Base-by-base conservation (phyloP, 1,284 basidiomycete genomes). In the Austroboletus novae-zelandiae region DNA sequence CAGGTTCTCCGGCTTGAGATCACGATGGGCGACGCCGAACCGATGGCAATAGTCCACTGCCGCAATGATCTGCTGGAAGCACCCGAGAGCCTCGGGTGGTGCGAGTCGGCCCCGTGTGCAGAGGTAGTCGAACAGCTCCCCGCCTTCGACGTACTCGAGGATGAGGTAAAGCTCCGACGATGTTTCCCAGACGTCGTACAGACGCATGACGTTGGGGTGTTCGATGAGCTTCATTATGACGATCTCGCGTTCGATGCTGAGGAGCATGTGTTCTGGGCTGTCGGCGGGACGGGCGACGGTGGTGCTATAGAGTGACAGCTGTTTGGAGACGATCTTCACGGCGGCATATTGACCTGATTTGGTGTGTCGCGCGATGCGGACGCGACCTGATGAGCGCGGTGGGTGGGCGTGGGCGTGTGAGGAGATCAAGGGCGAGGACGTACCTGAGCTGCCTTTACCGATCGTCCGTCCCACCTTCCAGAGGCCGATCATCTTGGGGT, bases 151-250 rank as follows among this genome's bases (percentile, higher is more conserved):
- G 67, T 98, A 99, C 72, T 99, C 96, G 67, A 99, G 89, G 62
- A 99, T 89, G 52, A 99, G 86, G 69, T 83, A 96, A 59, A 98
- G 82, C 57, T 95, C 88, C 45, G 84, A 84, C 4, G 87, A 89
- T 0, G 94, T 97, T 74, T 99, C 95, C 89, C 94, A 98, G 53
- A 99, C 96, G 66, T 99, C 96, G 74, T 95, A 96, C 39, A 99
- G 80, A 46, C 86, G 87, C 77, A 93, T 82, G 56, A 99, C 85
- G 70, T 98, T 98, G 2, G 96, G 95, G 67, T 99, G 96, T 61
- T 97, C 91, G 63, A 99, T 91, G 54, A 99, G 86, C 71, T 98
- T 98, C 96, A 99, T 98, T 69, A 99, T 91, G 60, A 98, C 94
- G 54, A 99, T 98, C 72, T 99, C 97, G 57, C 95, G 84, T 71